phyloP scores from a whole-genome alignment of 78 protist species.

The Protostelium mycophagum region DNA sequence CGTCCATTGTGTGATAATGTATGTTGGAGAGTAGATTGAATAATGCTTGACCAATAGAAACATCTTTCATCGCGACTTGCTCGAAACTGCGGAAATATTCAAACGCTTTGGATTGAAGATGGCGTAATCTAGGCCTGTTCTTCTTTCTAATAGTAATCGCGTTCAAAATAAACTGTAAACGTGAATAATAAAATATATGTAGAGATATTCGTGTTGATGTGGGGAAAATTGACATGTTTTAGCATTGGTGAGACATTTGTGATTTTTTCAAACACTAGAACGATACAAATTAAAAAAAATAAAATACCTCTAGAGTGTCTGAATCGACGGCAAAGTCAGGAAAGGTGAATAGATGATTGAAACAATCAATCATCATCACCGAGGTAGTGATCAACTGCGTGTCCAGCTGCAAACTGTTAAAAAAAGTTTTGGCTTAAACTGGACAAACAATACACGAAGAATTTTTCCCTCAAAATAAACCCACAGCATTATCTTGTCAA shows the following conservation, averaged over 20 bases:
- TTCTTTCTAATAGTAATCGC: neutral
- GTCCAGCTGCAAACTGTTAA: neutral
- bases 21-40: neutral
- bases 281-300: neutral
- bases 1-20: neutral
- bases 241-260: too few relatives aligned
- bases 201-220: too few relatives aligned
- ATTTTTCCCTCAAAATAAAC: too few relatives aligned
- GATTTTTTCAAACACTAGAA: too few relatives aligned
- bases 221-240: too few relatives aligned
- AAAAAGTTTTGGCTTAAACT: too few relatives aligned
- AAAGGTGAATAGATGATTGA: neutral
- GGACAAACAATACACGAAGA: too few relatives aligned
- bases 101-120: neutral
- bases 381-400: neutral
- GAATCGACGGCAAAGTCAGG: neutral
- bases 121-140: neutral
- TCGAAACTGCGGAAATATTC: neutral
- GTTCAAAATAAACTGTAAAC: neutral
- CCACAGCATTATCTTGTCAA: too few relatives aligned
- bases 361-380: neutral
- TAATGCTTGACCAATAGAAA: neutral
- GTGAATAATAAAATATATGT: too few relatives aligned
- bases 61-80: neutral
- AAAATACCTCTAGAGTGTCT: neutral